phyloP scores from a whole-genome alignment of 768 basidiomycete species.

The Russula vinacea region DNA sequence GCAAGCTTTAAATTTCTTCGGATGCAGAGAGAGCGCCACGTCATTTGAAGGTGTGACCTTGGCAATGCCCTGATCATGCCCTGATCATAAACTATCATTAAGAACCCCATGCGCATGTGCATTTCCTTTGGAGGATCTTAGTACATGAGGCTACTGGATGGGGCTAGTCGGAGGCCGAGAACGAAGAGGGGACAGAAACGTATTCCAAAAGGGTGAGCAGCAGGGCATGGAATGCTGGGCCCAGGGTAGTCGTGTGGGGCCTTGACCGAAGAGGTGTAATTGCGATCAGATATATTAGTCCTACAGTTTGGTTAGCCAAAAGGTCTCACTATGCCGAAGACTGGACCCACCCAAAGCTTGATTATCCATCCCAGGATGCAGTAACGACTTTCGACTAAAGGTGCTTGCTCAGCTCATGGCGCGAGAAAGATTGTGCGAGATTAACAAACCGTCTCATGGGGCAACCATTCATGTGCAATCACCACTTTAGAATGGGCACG shows the following conservation, averaged over 20 bases:
- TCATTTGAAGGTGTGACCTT: background rate
- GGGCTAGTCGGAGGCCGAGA: background rate
- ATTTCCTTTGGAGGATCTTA: background rate
- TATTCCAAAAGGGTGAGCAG: background rate
- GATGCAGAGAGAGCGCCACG: background rate
- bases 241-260: background rate
- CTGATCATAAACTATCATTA: too few species aligned
- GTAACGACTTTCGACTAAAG: constrained; percentile 92
- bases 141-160: background rate
- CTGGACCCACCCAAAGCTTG: constrained; percentile 84
- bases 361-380: constrained; percentile 97
- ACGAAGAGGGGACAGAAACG: background rate
- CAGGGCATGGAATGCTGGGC: background rate
- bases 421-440: constrained; percentile 6
- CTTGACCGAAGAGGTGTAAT: background rate
- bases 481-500: constrained; percentile 94
- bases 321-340: background rate
- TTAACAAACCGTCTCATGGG: constrained; percentile 81
- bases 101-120: background rate
- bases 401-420: constrained; percentile 9
- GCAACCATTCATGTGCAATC: constrained; percentile 96
- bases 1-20: background rate
- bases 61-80: background rate
- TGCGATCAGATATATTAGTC: constrained; percentile 22
- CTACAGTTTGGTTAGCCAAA: constrained; percentile 21